These are phyloP conservation scores for Xanthoconium separans DNA, from an alignment of 1,284 basidiomycete genomes.

Conservation along the genomic window DNA sequence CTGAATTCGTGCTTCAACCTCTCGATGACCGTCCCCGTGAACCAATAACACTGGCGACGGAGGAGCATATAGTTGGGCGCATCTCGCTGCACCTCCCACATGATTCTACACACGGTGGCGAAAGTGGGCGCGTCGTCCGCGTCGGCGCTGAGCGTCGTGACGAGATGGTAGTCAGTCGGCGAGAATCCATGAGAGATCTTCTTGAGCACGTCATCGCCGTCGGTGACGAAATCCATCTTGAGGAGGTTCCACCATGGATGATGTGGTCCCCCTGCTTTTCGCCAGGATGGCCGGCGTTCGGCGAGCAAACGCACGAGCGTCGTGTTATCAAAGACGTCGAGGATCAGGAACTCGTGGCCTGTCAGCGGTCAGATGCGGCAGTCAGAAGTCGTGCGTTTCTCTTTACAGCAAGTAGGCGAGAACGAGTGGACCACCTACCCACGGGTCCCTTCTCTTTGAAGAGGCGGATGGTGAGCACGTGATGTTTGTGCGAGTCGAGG, in stretches of 20 bases:
- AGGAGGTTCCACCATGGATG: neutral
- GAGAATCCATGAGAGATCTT: neutral
- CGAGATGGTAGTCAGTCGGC: neutral
- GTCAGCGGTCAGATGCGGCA: too few relatives aligned
- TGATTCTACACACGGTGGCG: neutral
- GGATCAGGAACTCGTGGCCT: too few relatives aligned
- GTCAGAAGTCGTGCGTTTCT: too few relatives aligned
- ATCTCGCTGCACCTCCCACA: neutral
- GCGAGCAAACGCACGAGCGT: too few relatives aligned
- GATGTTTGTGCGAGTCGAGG: too few relatives aligned
- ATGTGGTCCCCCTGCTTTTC: neutral
- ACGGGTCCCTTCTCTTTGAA: too few relatives aligned
- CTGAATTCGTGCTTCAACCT: neutral
- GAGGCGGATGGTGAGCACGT: too few relatives aligned
- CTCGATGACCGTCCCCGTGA: neutral
- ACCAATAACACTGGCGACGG: neutral
- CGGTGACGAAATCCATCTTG: neutral
- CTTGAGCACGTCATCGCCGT: neutral
- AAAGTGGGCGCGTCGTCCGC: neutral
- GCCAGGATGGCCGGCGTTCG: neutral
- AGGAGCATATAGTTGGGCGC: neutral
- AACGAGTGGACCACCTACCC: too few relatives aligned
- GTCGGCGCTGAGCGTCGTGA: neutral
- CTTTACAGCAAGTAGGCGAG: too few relatives aligned
- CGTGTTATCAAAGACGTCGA: too few relatives aligned